phyloP scores from a whole-genome alignment of 345 rosid species.

The Pelargonium nanum region DNA sequence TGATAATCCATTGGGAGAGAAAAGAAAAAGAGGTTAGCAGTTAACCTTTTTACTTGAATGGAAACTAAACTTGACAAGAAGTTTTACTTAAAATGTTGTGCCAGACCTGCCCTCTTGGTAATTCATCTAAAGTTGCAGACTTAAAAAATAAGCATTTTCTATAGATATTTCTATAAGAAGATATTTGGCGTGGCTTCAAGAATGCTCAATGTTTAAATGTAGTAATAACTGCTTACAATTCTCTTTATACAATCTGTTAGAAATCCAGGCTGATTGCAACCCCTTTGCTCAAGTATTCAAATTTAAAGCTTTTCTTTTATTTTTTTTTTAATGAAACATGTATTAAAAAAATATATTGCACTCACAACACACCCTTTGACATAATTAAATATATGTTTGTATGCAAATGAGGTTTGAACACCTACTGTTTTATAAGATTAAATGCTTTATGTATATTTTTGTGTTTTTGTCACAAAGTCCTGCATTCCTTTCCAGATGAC shows the following conservation, averaged over 20 bases:
- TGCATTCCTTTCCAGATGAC: not conserved
- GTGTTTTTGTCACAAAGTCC: too few relatives aligned
- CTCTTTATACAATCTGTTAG: not conserved
- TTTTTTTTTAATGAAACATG: not conserved
- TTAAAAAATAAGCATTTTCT: not conserved
- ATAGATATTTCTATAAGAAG: not conserved
- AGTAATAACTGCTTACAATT: not conserved
- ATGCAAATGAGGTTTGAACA: not conserved
- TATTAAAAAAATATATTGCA: not conserved
- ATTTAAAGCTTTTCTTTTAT: slow-evolving; percentile 1
- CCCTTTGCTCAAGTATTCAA: not conserved
- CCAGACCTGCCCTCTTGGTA: not conserved
- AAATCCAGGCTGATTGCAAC: not conserved
- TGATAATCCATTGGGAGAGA: not conserved
- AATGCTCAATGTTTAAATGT: too few relatives aligned
- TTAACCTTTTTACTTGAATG: too few relatives aligned
- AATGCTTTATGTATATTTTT: not conserved
- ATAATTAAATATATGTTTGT: too few relatives aligned
- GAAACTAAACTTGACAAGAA: not conserved
- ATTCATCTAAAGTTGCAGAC: too few relatives aligned
- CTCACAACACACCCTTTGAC: not conserved
- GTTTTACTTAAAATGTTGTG: too few relatives aligned
- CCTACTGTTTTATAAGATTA: too few relatives aligned
- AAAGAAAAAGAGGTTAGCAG: not conserved
- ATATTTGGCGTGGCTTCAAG: not conserved